phyloP scores from a whole-genome alignment of 805 yeast species.

The Myxozyma melibiosi region DNA sequence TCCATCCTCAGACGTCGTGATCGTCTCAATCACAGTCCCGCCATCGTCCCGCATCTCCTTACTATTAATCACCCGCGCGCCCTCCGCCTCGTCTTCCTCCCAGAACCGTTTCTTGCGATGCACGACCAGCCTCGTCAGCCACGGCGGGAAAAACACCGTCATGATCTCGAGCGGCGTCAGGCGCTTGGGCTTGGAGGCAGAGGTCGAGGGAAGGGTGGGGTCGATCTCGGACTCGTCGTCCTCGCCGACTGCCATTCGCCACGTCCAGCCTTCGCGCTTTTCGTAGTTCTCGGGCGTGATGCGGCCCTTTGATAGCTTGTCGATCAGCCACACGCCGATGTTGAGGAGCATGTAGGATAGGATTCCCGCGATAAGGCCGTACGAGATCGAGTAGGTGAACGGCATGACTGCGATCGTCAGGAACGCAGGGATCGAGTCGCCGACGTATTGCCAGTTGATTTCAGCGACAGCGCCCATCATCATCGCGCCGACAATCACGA shows the following conservation, averaged over 20 bases:
- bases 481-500: constrained; percentile 34
- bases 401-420: constrained; percentile 36
- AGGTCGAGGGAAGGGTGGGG: background rate
- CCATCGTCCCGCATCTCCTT: constrained; percentile 7
- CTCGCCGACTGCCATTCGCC: constrained; percentile 18
- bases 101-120: constrained; percentile 25
- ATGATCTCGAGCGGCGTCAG: background rate
- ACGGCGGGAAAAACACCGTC: constrained; percentile 26
- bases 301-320: constrained; percentile 25
- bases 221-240: background rate
- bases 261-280: constrained; percentile 34
- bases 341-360: constrained; percentile 31
- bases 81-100: constrained; percentile 15
- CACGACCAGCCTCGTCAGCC: constrained; percentile 19
- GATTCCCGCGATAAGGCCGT: constrained; percentile 35
- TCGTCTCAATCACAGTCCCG: constrained; percentile 1
- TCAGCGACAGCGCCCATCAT: constrained; percentile 33
- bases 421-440: constrained; percentile 35
- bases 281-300: constrained; percentile 32
- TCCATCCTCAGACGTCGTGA: constrained; percentile 8
- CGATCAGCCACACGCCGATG: constrained; percentile 19
- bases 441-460: constrained; percentile 33
- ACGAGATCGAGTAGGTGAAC: constrained; percentile 35
- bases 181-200: constrained; percentile 1
- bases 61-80: constrained; percentile 2